A percentile compares a stretch with the other conserved stretches of the same genome.
phyloP scores from a whole-genome alignment of 2,329 filamentous ascomycete species.

The Fusarium sp. region DNA sequence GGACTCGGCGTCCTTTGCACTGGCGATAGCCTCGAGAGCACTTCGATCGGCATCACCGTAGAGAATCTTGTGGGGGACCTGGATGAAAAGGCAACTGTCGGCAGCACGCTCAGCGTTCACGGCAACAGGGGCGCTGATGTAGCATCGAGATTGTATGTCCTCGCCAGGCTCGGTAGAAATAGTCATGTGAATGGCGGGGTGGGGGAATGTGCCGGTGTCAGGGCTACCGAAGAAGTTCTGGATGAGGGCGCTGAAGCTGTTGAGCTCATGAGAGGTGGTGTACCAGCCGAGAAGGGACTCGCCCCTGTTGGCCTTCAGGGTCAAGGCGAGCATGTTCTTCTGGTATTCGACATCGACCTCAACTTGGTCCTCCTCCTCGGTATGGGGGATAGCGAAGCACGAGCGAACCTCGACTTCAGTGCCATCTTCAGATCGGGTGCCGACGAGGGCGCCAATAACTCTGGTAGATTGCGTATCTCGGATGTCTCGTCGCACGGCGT shows the following conservation, averaged over 20 bases:
- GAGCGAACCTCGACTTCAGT: conserved; percentile 95
- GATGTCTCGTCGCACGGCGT: conserved; percentile 87
- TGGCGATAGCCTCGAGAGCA: conserved; percentile 82
- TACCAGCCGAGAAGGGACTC: conserved; percentile 98
- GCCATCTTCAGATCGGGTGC: conserved; percentile 94
- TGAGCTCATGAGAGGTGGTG: conserved; percentile 94
- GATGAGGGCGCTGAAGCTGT: conserved; percentile 96
- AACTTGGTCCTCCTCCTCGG: conserved; percentile 97
- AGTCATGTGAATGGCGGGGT: conserved; percentile 97
- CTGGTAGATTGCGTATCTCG: conserved; percentile 85
- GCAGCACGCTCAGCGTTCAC: conserved; percentile 94
- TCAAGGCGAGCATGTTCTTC: conserved; percentile 97
- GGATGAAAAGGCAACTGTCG: conserved; percentile 97
- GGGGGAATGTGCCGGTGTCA: conserved; percentile 95
- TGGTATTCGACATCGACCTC: conserved; percentile 99
- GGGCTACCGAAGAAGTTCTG: conserved; percentile 99
- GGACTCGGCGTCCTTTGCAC: conserved; percentile 81
- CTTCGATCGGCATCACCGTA: conserved; percentile 79
- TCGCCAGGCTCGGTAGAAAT: conserved; percentile 89
- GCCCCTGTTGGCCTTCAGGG: conserved; percentile 92
- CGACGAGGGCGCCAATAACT: conserved; percentile 95
- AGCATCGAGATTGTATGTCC: conserved; percentile 89
- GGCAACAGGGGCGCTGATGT: conserved; percentile 95
- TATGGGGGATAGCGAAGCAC: conserved; percentile 98
- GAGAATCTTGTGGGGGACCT: conserved; percentile 93